Evolutionary conservation across 345 rosid species (phyloP).

Genomic region (Viola odorata): DNA sequence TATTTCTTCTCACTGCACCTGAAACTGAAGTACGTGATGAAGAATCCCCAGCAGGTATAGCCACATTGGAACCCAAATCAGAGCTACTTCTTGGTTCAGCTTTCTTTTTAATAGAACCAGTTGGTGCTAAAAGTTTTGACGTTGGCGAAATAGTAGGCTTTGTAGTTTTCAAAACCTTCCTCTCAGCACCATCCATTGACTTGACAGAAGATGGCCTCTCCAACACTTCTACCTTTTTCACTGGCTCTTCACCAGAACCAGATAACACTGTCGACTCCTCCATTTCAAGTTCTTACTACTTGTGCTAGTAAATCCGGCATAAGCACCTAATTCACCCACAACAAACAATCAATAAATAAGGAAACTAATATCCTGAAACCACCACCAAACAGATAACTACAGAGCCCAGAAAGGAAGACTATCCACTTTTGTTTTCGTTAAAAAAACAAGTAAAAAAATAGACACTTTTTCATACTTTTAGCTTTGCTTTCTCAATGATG

Average conservation of each 20-base stretch:
- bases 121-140: constrained; percentile 37
- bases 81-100: constrained; percentile 29
- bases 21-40: constrained; percentile 40
- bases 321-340: constrained; percentile 22
- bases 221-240: constrained; percentile 22
- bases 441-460: background rate
- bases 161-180: constrained; percentile 21
- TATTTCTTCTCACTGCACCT: constrained; percentile 64
- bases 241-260: constrained; percentile 25
- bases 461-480: too few relatives aligned
- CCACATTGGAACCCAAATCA: constrained; percentile 32
- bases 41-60: constrained; percentile 41
- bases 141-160: constrained; percentile 35
- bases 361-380: background rate
- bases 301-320: constrained; percentile 15
- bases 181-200: constrained; percentile 35
- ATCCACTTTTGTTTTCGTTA: background rate
- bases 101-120: constrained; percentile 53
- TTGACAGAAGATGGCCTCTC: constrained; percentile 33
- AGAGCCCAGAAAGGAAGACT: background rate
- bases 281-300: constrained; percentile 33
- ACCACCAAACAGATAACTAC: background rate
- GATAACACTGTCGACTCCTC: constrained; percentile 45
- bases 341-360: background rate
- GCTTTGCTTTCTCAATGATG: background rate